Evolutionary conservation across 2,329 filamentous ascomycete genomes (phyloP), one percentile per base, ranked within the genome.

Genomic region (Dendrostoma leiphaemia): DNA sequence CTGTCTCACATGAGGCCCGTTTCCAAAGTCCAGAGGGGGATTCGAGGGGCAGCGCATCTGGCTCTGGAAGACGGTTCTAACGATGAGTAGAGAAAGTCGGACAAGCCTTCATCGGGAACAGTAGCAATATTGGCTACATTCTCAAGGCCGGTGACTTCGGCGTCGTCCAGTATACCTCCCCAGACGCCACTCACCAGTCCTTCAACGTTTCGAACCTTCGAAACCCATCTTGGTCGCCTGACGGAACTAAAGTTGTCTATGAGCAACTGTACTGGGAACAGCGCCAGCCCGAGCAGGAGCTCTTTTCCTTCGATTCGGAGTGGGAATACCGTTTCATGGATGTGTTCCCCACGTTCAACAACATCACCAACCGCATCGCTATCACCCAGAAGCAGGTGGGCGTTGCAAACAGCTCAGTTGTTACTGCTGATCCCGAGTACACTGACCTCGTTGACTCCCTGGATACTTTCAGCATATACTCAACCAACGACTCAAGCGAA

Each of bases 321-420:
- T 74, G 67, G 67, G 72, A 74, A 4, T 75, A 74, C 57, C 68
- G 69, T 19, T 73, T 71, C 64, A 73, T 66, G 37, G 72, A 75
- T 48, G 69, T 75, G 5, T 74, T 75, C 61, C 72, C 73, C 1
- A 60, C 66, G 38, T 57, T 68, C 23, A 63, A 60, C 15, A 38
- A 31, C n/a, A 44, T 44, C 49, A 51, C 62, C 45, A 48, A 59
- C 2, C 60, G 58, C 2, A 57, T 72, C 4, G 69, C 64, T n/a
- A 65, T 70, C n/a, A 75, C 72, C 0, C 62, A 69, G 53, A 74
- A 73, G 54, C 69, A 73, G 51, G 63, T 72, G 2, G 71, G 70
- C n/a, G 72, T 72, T 50, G 69, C 70, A 2, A 71, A 69, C 13
- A 35, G 8, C 6, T 51, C 49, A 21, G 63, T 74, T 28, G 60